Evolutionary conservation across 768 basidiomycete genomes (phyloP).

Genomic region (Suillus brevipes): DNA sequence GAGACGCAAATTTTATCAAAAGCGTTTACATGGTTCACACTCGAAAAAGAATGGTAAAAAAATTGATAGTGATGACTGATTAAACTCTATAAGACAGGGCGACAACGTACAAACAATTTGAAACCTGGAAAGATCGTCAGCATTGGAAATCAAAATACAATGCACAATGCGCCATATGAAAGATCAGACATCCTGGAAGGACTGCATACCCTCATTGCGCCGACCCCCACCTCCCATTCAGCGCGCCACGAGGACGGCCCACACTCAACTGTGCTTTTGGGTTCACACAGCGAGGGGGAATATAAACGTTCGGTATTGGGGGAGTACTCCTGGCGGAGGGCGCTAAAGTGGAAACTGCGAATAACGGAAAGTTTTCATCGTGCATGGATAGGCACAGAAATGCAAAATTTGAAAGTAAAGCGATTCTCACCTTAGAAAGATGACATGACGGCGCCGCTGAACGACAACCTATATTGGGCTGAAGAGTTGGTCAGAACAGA

Average conservation of each 20-base stretch:
- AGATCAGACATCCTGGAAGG: constrained; percentile 91
- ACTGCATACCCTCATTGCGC: constrained; percentile 62
- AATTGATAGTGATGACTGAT: neutral
- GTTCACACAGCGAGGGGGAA: constrained; percentile 73
- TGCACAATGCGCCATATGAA: constrained; percentile 27
- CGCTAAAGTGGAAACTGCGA: constrained; percentile 87
- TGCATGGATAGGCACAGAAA: constrained; percentile 25
- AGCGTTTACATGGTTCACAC: neutral
- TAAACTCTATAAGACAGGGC: constrained; percentile 4
- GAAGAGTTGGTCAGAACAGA: constrained; percentile 17
- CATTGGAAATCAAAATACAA: constrained; percentile 1
- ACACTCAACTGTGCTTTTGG: constrained; percentile 62
- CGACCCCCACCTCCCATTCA: constrained; percentile 74
- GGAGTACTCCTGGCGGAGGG: constrained; percentile 72
- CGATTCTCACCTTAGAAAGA: constrained; percentile 24
- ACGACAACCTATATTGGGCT: constrained; percentile 4
- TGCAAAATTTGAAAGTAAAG: constrained; percentile 9
- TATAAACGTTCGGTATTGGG: constrained; percentile 67
- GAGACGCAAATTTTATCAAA: neutral
- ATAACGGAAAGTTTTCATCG: constrained; percentile 69
- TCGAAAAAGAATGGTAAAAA: neutral
- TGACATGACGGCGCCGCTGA: neutral
- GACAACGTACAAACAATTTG: constrained; percentile 36
- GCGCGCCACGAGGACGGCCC: constrained; percentile 70
- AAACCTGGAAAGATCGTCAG: constrained; percentile 15